A percentile compares a stretch with the other conserved stretches of the same genome.
Evolutionary conservation across 768 basidiomycete species (phyloP).

Genomic region (Cubamyces sp.): DNA sequence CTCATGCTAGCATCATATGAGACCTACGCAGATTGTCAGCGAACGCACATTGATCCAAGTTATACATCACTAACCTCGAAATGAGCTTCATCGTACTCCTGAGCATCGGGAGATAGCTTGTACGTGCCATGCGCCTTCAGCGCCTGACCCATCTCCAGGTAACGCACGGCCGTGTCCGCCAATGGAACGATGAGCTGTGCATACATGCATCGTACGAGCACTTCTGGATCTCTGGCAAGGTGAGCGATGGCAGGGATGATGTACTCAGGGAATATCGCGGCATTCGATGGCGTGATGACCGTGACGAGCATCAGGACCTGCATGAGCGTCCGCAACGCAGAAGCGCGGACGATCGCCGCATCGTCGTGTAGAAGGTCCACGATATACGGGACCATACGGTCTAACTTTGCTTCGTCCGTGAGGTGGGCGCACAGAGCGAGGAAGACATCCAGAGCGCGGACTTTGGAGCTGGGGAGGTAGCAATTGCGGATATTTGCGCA

Average conservation of each 20-base stretch:
- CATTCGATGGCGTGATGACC: slow-evolving; percentile 65
- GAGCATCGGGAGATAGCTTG: slow-evolving; percentile 61
- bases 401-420: slow-evolving; percentile 94
- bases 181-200: slow-evolving; percentile 86
- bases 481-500: slow-evolving; percentile 92
- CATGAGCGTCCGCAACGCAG: slow-evolving; percentile 75
- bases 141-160: slow-evolving; percentile 93
- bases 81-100: slow-evolving; percentile 77
- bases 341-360: slow-evolving; percentile 77
- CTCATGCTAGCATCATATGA: slow-evolving; percentile 88
- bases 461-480: slow-evolving; percentile 80
- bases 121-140: slow-evolving; percentile 82
- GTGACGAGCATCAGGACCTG: slow-evolving; percentile 74
- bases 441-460: slow-evolving; percentile 84
- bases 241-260: slow-evolving; percentile 89
- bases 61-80: slow-evolving; percentile 63
- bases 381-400: slow-evolving; percentile 90
- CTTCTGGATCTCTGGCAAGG: slow-evolving; percentile 81
- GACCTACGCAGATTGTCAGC: slow-evolving; percentile 51
- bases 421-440: slow-evolving; percentile 79
- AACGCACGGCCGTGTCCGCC: slow-evolving; percentile 84
- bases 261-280: slow-evolving; percentile 90
- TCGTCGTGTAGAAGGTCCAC: slow-evolving; percentile 90
- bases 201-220: slow-evolving; percentile 77
- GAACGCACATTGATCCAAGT: no score